phyloP scores from a whole-genome alignment of 768 basidiomycete species.

The Rhodosporidiobolus sp. region DNA sequence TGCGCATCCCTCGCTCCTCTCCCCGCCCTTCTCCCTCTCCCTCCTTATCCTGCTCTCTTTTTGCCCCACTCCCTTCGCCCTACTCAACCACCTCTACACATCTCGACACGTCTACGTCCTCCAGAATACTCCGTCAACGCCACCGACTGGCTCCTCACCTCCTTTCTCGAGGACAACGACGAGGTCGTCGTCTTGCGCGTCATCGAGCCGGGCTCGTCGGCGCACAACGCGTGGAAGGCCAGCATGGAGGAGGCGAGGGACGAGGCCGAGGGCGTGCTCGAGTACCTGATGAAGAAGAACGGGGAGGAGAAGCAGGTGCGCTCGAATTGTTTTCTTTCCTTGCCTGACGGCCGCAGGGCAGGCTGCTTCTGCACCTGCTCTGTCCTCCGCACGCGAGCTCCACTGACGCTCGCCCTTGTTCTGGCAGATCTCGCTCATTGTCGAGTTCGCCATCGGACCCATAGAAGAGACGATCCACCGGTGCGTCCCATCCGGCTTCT shows the following conservation, averaged over 20 bases:
- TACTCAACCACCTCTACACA: too few species aligned
- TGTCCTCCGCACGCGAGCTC: constrained; percentile 4
- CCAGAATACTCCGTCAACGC: constrained; percentile 80
- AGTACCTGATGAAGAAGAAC: constrained; percentile 72
- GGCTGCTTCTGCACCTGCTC: constrained; percentile 1
- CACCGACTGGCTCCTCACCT: constrained; percentile 86
- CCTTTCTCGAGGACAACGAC: constrained; percentile 64
- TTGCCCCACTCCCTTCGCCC: too few species aligned
- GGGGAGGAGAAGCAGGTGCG: constrained; percentile 72
- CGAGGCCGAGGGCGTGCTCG: constrained; percentile 79
- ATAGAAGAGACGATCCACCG: constrained; percentile 86
- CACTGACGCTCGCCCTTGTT: not conserved
- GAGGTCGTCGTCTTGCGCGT: constrained; percentile 90
- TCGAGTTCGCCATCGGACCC: constrained; percentile 90
- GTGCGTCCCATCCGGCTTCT: constrained; percentile 74
- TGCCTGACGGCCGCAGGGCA: too few species aligned
- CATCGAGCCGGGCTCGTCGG: constrained; percentile 65
- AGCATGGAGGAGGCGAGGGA: constrained; percentile 65
- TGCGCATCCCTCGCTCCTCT: too few species aligned
- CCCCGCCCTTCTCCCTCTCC: not conserved
- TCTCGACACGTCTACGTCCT: too few species aligned
- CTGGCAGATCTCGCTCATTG: constrained; percentile 72
- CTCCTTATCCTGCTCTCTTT: not conserved
- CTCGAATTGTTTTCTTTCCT: constrained; percentile 6
- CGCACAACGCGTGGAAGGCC: constrained; percentile 23